These are phyloP conservation scores for Akebia trifoliata DNA, from an alignment of 164 flowering plant species.

Conservation along the genomic window DNA sequence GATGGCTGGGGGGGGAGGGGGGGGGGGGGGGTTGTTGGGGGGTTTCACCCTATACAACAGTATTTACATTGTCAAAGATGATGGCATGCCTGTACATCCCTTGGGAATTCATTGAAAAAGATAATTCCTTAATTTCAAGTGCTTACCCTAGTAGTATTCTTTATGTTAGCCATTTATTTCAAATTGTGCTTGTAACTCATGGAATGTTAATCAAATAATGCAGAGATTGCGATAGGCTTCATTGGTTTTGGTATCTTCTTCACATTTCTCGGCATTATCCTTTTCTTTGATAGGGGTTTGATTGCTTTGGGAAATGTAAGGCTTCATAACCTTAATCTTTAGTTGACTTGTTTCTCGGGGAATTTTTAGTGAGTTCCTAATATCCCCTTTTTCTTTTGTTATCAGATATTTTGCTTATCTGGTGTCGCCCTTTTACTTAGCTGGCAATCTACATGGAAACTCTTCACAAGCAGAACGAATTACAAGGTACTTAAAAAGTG, in stretches of 20 bases:
- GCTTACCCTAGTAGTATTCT: not conserved
- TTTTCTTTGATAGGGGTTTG: conserved; percentile 85
- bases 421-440: conserved; percentile 71
- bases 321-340: conserved; percentile 1
- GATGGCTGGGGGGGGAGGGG: too few relatives aligned
- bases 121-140: too few relatives aligned
- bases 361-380: not conserved
- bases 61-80: too few relatives aligned
- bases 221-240: conserved; percentile 78
- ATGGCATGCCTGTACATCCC: too few relatives aligned
- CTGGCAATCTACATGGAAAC: conserved; percentile 56
- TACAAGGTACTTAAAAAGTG: conserved; percentile 51
- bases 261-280: conserved; percentile 63
- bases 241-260: conserved; percentile 74
- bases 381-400: conserved; percentile 12
- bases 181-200: not conserved
- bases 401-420: conserved; percentile 52
- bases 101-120: too few relatives aligned
- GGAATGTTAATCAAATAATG: conserved; percentile 15
- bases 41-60: too few relatives aligned
- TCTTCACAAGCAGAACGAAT: conserved; percentile 50
- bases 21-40: too few relatives aligned
- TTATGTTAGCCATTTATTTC: not conserved
- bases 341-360: not conserved
- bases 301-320: conserved; percentile 87